Base-by-base conservation (phyloP, 805 yeast species). In the Zygosaccharomyces bisporus region DNA sequence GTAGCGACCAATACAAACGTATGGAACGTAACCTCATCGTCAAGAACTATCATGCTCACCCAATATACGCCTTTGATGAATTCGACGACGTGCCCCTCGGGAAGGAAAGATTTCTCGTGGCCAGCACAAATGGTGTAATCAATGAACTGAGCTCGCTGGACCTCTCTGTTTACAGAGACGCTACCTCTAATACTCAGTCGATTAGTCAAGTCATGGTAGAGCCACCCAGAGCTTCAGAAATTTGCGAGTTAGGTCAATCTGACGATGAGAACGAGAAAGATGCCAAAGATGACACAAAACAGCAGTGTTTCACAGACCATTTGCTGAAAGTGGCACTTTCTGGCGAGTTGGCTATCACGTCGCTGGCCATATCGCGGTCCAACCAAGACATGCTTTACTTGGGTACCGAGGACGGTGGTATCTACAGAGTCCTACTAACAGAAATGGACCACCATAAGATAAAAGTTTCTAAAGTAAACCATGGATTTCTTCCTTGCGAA, bases 351-450 rank as follows among this genome's bases (percentile, higher is more conserved):
- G 50, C 56, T 29, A 40, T 56, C 8, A 44, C 52, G 4, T 41
- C 54, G 8, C 17, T 56, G n/a, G 37, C 53, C 4, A 43, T 49
- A 2, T 48, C 59, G n/a, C 52, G 56, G 4, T 44, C 45, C 17
- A 52, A 60, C 43, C 49, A 51, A 2, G 49, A 54, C n/a, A 39
- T 49, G 37, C 13, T 58, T 3, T 58, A 53, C 31, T 25, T 56
- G 13, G 62, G 63, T 10, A 45, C 54, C 12, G 61, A 55, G 34
- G 60, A 57, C 29, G 64, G 64, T 14, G 61, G 58, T 4, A 57
- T 60, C 13, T 60, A 57, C 46, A 57, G 52, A 40, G 23, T 60
- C 10, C 16, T 36, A 2, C 36, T 52, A 13, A 34, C 37, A 3
- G 50, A 51, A 3, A 29, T 49, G 3, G 34, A 39, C 2, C 38